These are phyloP conservation scores for Glaciozyma antarctica DNA, from an alignment of 768 basidiomycete genomes.

Conservation along the genomic window DNA sequence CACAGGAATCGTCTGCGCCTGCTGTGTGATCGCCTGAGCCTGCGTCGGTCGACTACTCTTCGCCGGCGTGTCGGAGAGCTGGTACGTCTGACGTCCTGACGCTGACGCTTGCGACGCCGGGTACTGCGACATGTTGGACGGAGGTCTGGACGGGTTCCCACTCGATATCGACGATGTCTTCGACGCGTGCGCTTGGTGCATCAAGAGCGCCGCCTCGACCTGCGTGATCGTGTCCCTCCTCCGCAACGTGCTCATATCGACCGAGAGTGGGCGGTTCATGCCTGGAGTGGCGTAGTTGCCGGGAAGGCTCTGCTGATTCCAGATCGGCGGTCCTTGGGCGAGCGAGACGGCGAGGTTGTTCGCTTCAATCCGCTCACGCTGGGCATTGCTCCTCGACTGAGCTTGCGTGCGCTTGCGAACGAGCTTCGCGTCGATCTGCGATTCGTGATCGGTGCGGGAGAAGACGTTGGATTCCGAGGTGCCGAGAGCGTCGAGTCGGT, in stretches of 20 bases:
- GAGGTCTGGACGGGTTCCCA: not conserved
- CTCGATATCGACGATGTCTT: not conserved
- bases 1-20: not conserved
- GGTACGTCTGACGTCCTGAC: not conserved
- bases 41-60: not conserved
- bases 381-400: conserved; percentile 36
- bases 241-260: conserved; percentile 5
- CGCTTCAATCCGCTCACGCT: conserved; percentile 15
- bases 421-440: conserved; percentile 65
- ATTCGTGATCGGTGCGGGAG: conserved; percentile 69
- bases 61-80: not conserved
- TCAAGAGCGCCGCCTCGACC: conserved; percentile 25
- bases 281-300: not conserved
- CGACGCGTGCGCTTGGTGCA: not conserved
- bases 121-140: not conserved
- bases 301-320: not conserved
- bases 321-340: not conserved
- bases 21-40: not conserved
- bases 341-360: conserved; percentile 1
- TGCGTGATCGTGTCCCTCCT: conserved; percentile 29
- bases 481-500: conserved; percentile 61
- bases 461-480: conserved; percentile 53
- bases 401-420: conserved; percentile 71
- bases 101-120: too few relatives aligned
- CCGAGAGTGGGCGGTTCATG: not conserved